Conservation (phyloP, 192 early-diverging fungal genomes). For the Jimgerdemannia flammicorona region DNA sequence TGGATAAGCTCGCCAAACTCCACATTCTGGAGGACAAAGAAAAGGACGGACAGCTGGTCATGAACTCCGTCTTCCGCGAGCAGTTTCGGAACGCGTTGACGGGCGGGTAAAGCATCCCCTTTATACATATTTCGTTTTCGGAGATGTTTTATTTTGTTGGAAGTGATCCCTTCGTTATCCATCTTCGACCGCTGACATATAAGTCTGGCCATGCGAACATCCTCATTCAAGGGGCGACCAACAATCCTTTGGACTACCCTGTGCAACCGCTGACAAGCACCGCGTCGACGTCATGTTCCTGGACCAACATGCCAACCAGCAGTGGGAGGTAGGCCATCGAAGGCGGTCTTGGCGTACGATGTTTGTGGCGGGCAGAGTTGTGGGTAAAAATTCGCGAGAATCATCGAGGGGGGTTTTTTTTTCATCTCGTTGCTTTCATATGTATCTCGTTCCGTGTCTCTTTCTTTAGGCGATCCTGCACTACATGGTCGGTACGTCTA, state of each 20-base stretch:
- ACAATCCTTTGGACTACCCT: conserved; percentile 81
- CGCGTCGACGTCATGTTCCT: conserved; percentile 67
- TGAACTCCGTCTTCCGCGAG: conserved; percentile 65
- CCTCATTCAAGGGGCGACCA: conserved; percentile 58
- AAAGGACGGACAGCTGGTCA: conserved; percentile 41
- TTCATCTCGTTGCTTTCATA: too few species aligned
- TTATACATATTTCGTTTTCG: neutral
- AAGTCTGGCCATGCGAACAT: too few species aligned
- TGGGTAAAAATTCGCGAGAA: too few species aligned
- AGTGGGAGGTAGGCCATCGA: conserved; percentile 64
- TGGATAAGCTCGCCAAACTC: conserved; percentile 68
- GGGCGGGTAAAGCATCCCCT: conserved; percentile 48
- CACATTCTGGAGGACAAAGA: conserved; percentile 63
- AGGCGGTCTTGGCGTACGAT: too few species aligned
- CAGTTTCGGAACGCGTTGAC: conserved; percentile 71
- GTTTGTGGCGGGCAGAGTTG: too few species aligned
- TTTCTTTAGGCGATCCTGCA: conserved; percentile 70
- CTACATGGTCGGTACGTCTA: conserved; percentile 86
- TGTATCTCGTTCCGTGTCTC: too few species aligned
- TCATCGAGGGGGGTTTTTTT: too few species aligned
- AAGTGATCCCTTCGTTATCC: too few species aligned
- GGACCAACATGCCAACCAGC: conserved; percentile 73
- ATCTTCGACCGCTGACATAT: too few species aligned
- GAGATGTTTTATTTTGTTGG: neutral
- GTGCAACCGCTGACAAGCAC: conserved; percentile 51